phyloP scores from a whole-genome alignment of 805 yeast species.

The Starmera amethionina region DNA sequence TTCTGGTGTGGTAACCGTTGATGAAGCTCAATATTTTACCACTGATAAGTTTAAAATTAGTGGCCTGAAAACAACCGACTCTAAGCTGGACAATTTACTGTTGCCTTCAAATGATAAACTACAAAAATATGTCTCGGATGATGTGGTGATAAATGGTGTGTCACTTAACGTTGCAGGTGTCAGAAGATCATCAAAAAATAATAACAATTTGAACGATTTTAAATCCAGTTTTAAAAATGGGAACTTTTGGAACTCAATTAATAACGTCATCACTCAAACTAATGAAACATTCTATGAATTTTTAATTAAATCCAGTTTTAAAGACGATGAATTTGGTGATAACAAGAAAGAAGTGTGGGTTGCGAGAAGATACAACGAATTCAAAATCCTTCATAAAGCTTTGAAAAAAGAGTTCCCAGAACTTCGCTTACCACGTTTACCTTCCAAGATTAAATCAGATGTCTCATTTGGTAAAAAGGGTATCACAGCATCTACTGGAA shows the following conservation, averaged over 20 bases:
- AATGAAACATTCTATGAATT: conserved; percentile 16
- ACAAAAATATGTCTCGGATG: conserved; percentile 21
- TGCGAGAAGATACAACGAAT: conserved; percentile 58
- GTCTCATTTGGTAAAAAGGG: conserved; percentile 16
- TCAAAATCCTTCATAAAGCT: conserved; percentile 43
- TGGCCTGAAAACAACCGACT: conserved; percentile 19
- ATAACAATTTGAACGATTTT: conserved; percentile 19
- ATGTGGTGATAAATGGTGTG: conserved; percentile 39
- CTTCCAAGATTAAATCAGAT: conserved; percentile 38
- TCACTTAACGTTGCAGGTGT: conserved; percentile 66
- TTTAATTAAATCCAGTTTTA: conserved; percentile 11
- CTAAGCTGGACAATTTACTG: conserved; percentile 22
- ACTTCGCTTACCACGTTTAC: conserved; percentile 47
- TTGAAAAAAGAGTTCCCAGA: conserved; percentile 60
- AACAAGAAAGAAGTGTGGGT: conserved; percentile 19
- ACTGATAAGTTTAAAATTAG: conserved; percentile 20
- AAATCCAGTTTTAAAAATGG: not conserved
- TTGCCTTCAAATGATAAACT: conserved; percentile 32
- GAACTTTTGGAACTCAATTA: not conserved
- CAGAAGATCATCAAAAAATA: conserved; percentile 22
- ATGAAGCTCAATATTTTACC: conserved; percentile 41
- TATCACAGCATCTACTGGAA: not conserved
- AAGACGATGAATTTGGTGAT: conserved; percentile 10
- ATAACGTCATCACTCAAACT: conserved; percentile 7
- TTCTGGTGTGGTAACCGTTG: conserved; percentile 56